Base-by-base conservation (phyloP, 331 rosid species). In the Malus hybrid region DNA sequence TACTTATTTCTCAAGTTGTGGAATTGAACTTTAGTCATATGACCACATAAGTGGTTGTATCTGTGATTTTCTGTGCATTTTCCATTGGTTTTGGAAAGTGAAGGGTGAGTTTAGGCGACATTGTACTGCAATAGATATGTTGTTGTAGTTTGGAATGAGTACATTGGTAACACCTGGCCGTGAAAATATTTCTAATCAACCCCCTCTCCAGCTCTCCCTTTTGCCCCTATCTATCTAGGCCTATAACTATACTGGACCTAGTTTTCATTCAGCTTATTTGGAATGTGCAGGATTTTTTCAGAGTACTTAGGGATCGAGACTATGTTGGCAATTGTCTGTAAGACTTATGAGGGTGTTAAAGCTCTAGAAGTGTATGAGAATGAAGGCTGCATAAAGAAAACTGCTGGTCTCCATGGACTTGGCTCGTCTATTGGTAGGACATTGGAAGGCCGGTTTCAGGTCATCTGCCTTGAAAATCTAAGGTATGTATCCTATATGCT, bases 241-340 rank as follows among this genome's bases (percentile, higher is more conserved):
- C 13, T 42, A 39, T 39, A 34, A 3, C 31, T 27, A 60, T 54
- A 57, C 59, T 12, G 6, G 46, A 70, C 27, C 39, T 46, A 29
- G 31, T 56, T 12, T 50, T 77, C 62, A 31, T 56, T 76, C 27
- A 13, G 68, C 78, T 73, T 75, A 65, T 83, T 76, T 80, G 81
- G 78, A 67, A 73, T 84, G 88, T 85, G 88, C 92, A 90, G 99
- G 80, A 89, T 94, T 80, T 85, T 94, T 50, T 90, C 97, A 0
- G 99, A 92, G 88, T 94, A 87, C 82, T 84, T 94, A 31, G 99
- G 97, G 79, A 50, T 74, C 70, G 96, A 94, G 74, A 86, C 88
- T 61, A 92, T 92, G 97, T 75, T 89, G 79, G 90, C 96, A 72
- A 79, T 94, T 84, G 97, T 94, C 44, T 94, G 99, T 71, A 87